Conservation (phyloP, 805 yeast genomes). For the Candida vartiovaarae region DNA sequence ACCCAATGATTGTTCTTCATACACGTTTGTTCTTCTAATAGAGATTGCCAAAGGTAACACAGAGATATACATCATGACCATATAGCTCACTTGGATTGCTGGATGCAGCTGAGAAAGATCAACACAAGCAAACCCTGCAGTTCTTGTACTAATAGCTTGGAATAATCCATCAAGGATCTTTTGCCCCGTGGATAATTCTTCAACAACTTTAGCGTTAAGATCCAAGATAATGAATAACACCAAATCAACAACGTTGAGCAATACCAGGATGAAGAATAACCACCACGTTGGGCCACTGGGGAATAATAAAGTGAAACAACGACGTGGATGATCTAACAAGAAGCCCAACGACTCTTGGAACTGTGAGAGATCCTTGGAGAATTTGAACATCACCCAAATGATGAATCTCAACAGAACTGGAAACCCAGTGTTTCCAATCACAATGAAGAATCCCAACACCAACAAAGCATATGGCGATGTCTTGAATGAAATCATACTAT, state of each 20-base stretch:
- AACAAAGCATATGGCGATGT: slow-evolving; percentile 59
- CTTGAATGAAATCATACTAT: slow-evolving; percentile 68
- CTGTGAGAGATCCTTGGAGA: slow-evolving; percentile 59
- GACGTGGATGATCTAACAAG: slow-evolving; percentile 89
- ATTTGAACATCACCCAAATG: slow-evolving; percentile 70
- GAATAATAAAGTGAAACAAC: slow-evolving; percentile 89
- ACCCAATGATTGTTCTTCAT: slow-evolving; percentile 96
- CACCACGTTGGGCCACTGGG: slow-evolving; percentile 96
- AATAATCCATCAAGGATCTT: slow-evolving; percentile 76
- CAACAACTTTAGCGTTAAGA: slow-evolving; percentile 43
- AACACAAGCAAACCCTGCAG: slow-evolving; percentile 83
- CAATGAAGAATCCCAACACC: slow-evolving; percentile 59
- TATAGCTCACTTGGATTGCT: slow-evolving; percentile 86
- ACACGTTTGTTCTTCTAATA: slow-evolving; percentile 93
- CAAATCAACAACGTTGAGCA: slow-evolving; percentile 71
- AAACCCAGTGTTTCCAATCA: slow-evolving; percentile 92
- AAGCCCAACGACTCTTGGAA: slow-evolving; percentile 75
- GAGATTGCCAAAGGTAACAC: slow-evolving; percentile 95
- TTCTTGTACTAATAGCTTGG: slow-evolving; percentile 89
- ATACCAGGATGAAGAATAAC: slow-evolving; percentile 69
- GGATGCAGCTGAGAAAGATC: slow-evolving; percentile 70
- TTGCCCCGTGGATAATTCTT: slow-evolving; percentile 55
- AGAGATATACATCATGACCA: slow-evolving; percentile 97
- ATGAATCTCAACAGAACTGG: slow-evolving; percentile 77
- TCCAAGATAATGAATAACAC: slow-evolving; percentile 77